Evolutionary conservation across 1,284 basidiomycete species (phyloP).

Genomic region (Ustilago xerochloae): DNA sequence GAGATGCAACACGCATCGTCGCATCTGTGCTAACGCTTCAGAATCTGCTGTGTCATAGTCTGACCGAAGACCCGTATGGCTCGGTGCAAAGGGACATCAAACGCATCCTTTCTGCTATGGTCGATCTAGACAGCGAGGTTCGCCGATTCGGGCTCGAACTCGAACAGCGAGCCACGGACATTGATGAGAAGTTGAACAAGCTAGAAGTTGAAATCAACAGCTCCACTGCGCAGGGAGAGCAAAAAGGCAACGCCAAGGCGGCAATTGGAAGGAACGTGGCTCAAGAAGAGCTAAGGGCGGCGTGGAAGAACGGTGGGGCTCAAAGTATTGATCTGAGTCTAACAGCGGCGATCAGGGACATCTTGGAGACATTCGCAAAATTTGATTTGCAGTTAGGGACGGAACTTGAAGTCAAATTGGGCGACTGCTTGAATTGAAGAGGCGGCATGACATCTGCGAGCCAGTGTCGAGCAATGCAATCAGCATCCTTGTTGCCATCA

Average conservation of each 20-base stretch:
- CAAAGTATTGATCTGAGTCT: conserved; percentile 16
- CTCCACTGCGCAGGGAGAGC: background rate
- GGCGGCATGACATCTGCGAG: too few relatives aligned
- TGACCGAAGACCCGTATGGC: conserved; percentile 55
- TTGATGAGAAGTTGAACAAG: conserved; percentile 20
- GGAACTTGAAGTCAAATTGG: conserved; percentile 34
- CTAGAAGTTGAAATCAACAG: conserved; percentile 5
- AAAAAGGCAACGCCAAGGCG: background rate
- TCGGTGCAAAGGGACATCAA: conserved; percentile 50
- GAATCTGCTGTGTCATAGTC: conserved; percentile 43
- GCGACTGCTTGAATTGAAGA: conserved; percentile 23
- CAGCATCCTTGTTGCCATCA: too few relatives aligned
- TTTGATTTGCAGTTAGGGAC: conserved; percentile 35
- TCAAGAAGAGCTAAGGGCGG: conserved; percentile 14
- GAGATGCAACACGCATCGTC: conserved; percentile 18
- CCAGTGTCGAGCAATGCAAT: background rate
- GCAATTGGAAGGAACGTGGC: background rate
- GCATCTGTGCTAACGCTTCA: conserved; percentile 33
- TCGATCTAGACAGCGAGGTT: conserved; percentile 23
- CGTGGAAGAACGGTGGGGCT: conserved; percentile 31
- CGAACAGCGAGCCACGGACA: conserved; percentile 10
- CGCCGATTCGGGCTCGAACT: conserved; percentile 30
- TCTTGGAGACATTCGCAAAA: conserved; percentile 32
- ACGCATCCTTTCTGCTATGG: conserved; percentile 19
- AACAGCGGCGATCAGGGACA: conserved; percentile 15